Conservation (phyloP, 2,329 filamentous ascomycete species). For the Fusarium dlaminii region DNA sequence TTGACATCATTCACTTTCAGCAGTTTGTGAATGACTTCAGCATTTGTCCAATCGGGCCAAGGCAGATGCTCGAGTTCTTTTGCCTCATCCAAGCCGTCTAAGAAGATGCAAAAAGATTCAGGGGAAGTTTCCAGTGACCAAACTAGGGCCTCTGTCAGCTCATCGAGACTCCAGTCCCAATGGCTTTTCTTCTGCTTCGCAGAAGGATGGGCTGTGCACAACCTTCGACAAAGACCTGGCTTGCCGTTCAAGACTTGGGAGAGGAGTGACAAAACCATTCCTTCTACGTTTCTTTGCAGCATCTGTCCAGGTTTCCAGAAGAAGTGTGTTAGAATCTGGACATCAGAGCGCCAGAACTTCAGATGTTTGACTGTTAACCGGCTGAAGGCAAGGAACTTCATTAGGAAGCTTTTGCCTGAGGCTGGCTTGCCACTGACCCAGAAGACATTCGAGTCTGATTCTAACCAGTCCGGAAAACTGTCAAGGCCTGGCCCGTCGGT, state of each 20-base stretch:
- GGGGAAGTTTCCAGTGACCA: background rate
- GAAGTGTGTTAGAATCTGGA: background rate
- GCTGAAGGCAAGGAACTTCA: background rate
- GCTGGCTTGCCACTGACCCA: background rate
- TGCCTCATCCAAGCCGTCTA: background rate
- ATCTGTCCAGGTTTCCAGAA: background rate
- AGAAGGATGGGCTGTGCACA: background rate
- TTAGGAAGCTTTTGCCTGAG: background rate
- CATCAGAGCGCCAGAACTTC: fast-evolving
- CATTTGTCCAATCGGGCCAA: background rate
- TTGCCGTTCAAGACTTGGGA: background rate
- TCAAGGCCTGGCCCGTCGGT: background rate
- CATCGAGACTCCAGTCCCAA: background rate
- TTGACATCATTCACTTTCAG: background rate
- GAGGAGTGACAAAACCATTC: background rate
- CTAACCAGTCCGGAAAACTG: background rate
- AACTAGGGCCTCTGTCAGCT: background rate
- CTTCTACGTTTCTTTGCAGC: background rate
- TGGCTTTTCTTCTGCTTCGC: background rate
- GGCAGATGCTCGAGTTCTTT: background rate
- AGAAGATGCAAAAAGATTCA: background rate
- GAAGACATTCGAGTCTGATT: background rate
- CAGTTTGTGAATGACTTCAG: background rate
- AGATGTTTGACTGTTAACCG: fast-evolving
- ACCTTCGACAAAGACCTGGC: background rate